A percentile compares a stretch with the other conserved stretches of the same genome.
phyloP scores from a whole-genome alignment of 768 basidiomycete genomes.

The Antrodiella citrinella region DNA sequence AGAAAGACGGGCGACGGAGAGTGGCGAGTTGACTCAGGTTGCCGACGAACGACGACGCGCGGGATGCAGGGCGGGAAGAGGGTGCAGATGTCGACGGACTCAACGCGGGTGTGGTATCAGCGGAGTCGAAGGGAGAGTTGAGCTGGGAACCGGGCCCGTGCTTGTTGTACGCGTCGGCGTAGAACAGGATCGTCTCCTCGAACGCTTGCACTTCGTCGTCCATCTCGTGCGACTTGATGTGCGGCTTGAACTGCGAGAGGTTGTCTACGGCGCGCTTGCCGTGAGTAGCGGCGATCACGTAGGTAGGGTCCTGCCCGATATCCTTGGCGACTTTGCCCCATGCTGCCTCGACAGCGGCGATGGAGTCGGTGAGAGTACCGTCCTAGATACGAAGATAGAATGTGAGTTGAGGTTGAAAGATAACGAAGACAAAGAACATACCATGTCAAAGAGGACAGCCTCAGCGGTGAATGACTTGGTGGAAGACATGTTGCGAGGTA shows the following conservation, averaged over 20 bases:
- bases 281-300: slow-evolving; percentile 70
- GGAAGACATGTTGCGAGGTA: slow-evolving; percentile 16
- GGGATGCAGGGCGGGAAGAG: slow-evolving; percentile 35
- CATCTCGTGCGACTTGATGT: slow-evolving; percentile 47
- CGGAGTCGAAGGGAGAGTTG: slow-evolving; percentile 25
- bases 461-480: slow-evolving; percentile 37
- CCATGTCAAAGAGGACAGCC: slow-evolving; percentile 65
- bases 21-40: slow-evolving; percentile 18
- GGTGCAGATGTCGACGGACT: slow-evolving; percentile 32
- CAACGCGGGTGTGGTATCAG: slow-evolving; percentile 34
- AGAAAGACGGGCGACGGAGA: slow-evolving; percentile 41
- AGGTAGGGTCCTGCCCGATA: slow-evolving; percentile 57
- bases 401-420: slow-evolving; percentile 16
- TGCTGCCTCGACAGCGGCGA: slow-evolving; percentile 65
- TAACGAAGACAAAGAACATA: too few species aligned
- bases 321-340: slow-evolving; percentile 68
- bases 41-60: slow-evolving; percentile 33
- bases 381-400: slow-evolving; percentile 33
- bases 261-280: slow-evolving; percentile 75
- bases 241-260: slow-evolving; percentile 51
- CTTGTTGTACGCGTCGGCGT: slow-evolving; percentile 48
- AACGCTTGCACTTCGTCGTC: slow-evolving; percentile 51
- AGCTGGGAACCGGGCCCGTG: slow-evolving; percentile 32
- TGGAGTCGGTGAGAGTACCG: slow-evolving; percentile 68
- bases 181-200: slow-evolving; percentile 58